A percentile compares a stretch with the other conserved stretches of the same genome.
Conservation (phyloP, 2,329 filamentous ascomycete species). For the Chaetomium sp. region DNA sequence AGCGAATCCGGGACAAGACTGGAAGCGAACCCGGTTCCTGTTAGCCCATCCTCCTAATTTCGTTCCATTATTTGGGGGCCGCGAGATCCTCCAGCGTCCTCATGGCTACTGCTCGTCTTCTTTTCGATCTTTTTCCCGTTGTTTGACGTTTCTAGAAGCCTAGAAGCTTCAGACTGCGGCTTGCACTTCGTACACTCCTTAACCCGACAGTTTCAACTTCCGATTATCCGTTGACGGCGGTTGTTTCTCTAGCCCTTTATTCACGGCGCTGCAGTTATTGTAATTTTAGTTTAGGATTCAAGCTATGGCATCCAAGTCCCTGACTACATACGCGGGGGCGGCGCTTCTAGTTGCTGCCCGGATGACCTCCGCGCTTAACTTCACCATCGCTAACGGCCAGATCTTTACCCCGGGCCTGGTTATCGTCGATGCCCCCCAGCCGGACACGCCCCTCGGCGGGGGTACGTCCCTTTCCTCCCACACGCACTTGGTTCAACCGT, state of each 20-base stretch:
- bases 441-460: conserved; percentile 64
- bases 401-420: conserved; percentile 70
- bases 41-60: conserved; percentile 29
- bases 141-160: conserved; percentile 20
- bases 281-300: not conserved
- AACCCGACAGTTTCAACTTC: not conserved
- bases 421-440: conserved; percentile 67
- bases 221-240: not conserved
- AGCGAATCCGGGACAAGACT: conserved; percentile 18
- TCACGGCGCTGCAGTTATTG: not conserved
- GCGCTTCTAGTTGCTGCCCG: conserved; percentile 22
- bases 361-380: conserved; percentile 45
- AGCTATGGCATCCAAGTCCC: conserved; percentile 22
- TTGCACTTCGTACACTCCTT: conserved; percentile 19
- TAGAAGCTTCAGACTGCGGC: conserved; percentile 1
- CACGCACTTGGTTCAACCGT: not conserved
- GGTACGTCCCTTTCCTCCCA: conserved; percentile 46
- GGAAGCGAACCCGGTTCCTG: conserved; percentile 20
- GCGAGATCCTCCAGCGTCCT: conserved; percentile 3
- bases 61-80: conserved; percentile 23
- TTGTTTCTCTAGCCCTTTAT: not conserved
- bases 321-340: conserved; percentile 16
- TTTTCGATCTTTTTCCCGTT: not conserved
- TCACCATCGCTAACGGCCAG: conserved; percentile 64
- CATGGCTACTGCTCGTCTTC: not conserved